Evolutionary conservation across 345 rosid species (phyloP), one percentile per base, ranked within the genome.

Genomic region (Barbarea vulgaris): DNA sequence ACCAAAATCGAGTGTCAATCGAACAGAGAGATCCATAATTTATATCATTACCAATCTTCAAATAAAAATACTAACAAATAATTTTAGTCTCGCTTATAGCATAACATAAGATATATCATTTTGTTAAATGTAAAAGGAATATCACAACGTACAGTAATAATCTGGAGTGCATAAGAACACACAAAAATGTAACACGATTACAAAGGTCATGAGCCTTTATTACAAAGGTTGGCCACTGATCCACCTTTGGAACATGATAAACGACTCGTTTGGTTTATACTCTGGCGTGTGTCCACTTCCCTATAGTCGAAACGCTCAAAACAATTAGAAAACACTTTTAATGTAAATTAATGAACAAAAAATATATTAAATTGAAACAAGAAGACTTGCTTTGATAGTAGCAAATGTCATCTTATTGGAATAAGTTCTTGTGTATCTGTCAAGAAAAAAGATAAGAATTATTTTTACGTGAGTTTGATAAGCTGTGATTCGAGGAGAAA

Each of bases 341-440:
- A 15, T 28, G 60, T 37, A 12, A 12, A 24, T 47, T 5, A 72
- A 12, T 36, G 8, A 31, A 4, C n/a, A 10, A 1, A 4, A 6
- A 9, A 58, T n/a, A 12, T 24, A 6, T 22, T 6, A 15, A 46
- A 13, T 34, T 33, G n/a, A 73, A 7, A 21, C 39, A 12, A 53
- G 39, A 24, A 51, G 13, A 27, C 80, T 70, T 72, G 61, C 97
- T 84, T 89, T 91, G 0, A 89, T 60, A 4, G 93, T 91, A n/a
- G 88, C 91, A 64, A 74, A 91, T 64, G 91, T 83, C 76, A 72
- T 72, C 13, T 72, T 62, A 62, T 72, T 72, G 5, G 76, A 67
- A 37, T 62, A 72, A 13, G 86, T 81, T 77, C 97, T 87, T 0
- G 89, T 84, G 57, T 85, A 89, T 51, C 97, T 72, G 61, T 37